Percentiles rank a stretch among this genome's conserved stretches.
Evolutionary conservation across 2,329 filamentous ascomycete genomes (phyloP).

Genomic region (Microsporum audouinii): DNA sequence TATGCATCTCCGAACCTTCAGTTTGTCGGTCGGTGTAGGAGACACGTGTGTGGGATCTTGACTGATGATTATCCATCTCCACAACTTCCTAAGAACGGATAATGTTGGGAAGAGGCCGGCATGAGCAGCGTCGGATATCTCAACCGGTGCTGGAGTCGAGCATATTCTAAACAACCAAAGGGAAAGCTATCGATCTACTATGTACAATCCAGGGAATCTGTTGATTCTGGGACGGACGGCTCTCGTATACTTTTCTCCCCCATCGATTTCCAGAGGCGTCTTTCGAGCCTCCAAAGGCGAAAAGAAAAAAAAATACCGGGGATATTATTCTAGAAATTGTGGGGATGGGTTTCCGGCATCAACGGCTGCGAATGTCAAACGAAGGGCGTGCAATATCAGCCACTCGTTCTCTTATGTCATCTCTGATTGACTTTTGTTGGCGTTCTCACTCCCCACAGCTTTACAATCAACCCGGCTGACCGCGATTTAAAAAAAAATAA

Average conservation of each 20-base stretch:
- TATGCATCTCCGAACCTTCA: neutral
- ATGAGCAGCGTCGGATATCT: neutral
- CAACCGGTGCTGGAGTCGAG: neutral
- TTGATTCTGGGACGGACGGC: neutral
- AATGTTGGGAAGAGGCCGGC: neutral
- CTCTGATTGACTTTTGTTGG: neutral
- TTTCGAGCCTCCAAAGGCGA: neutral
- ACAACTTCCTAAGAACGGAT: neutral
- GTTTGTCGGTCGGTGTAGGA: neutral
- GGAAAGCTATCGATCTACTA: neutral
- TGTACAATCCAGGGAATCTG: neutral
- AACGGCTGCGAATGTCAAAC: conserved; percentile 5
- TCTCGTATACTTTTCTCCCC: neutral
- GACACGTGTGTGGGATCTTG: neutral
- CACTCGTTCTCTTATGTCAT: conserved; percentile 2
- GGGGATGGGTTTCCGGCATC: neutral
- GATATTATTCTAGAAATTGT: conserved; percentile 4
- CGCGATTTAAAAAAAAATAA: neutral
- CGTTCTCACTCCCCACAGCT: neutral
- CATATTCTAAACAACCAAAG: neutral
- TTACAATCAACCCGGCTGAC: neutral
- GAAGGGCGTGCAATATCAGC: conserved; percentile 5
- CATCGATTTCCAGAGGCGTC: neutral
- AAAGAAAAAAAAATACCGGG: neutral
- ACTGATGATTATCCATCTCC: neutral